phyloP scores from a whole-genome alignment of 2,329 filamentous ascomycete species.

The Colletotrichum sansevieriae region DNA sequence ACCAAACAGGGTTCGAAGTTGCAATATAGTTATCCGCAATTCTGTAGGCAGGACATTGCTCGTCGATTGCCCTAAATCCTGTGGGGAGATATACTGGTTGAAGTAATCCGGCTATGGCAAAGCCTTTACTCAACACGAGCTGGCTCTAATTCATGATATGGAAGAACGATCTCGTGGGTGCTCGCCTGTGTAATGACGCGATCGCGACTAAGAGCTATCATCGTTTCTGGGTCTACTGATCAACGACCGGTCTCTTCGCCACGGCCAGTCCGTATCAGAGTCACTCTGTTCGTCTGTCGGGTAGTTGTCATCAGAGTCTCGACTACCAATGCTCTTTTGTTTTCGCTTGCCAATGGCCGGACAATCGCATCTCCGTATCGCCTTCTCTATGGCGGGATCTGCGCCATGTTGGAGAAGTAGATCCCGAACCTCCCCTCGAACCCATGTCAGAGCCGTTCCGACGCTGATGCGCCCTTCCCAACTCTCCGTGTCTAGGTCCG shows the following conservation, averaged over 20 bases:
- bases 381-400: not conserved
- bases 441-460: constrained; percentile 16
- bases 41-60: not conserved
- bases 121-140: no score
- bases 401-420: constrained; percentile 7
- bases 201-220: not conserved
- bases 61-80: not conserved
- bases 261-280: constrained; percentile 3
- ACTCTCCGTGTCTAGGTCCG: not conserved
- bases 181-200: not conserved
- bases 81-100: not conserved
- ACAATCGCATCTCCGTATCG: constrained; percentile 1
- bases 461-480: constrained; percentile 12
- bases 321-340: not conserved
- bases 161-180: not conserved
- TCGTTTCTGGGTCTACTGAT: not conserved
- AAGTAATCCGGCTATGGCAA: not conserved
- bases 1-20: not conserved
- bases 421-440: constrained; percentile 6
- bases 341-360: not conserved
- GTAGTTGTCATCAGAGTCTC: not conserved
- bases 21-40: not conserved
- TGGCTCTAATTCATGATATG: no score
- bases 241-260: not conserved
- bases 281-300: not conserved